phyloP scores from a whole-genome alignment of 2,329 filamentous ascomycete genomes.

The Dactylellina parvicollis region DNA sequence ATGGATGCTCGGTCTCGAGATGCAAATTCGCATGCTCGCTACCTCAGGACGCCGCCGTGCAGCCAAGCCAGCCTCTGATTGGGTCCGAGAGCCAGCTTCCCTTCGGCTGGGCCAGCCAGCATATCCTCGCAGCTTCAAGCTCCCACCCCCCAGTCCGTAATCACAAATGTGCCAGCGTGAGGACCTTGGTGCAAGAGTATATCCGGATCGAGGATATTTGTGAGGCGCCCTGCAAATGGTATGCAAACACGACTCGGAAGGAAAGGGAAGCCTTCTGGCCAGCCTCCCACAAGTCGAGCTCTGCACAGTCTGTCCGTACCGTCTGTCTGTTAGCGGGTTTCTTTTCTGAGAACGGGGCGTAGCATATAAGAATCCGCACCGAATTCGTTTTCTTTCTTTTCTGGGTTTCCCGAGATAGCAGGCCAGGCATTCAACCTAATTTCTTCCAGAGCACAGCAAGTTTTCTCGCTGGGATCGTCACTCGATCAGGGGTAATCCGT shows the following conservation, averaged over 20 bases:
- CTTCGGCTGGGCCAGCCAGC: constrained; percentile 31
- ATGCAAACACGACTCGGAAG: constrained; percentile 44
- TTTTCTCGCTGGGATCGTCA: background rate
- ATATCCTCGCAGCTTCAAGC: constrained; percentile 48
- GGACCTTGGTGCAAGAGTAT: constrained; percentile 17
- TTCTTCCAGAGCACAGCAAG: no score
- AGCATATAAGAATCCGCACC: constrained; percentile 43
- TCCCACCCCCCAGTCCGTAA: constrained; percentile 19
- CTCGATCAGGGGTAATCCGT: background rate
- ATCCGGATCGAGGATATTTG: constrained; percentile 27
- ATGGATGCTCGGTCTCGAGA: constrained; percentile 2
- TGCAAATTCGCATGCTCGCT: constrained; percentile 24
- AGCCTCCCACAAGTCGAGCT: background rate
- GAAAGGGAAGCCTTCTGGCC: constrained; percentile 13
- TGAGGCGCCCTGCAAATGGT: constrained; percentile 42
- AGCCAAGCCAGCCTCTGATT: constrained; percentile 41
- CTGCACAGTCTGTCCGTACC: no score
- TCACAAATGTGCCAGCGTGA: constrained; percentile 8
- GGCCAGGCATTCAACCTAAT: no score
- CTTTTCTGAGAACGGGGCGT: constrained; percentile 28
- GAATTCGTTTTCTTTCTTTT: background rate
- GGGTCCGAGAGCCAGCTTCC: constrained; percentile 30
- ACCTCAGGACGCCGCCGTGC: constrained; percentile 8
- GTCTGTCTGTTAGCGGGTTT: constrained; percentile 14
- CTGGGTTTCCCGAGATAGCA: no score